These are phyloP conservation scores for Aquilaria malaccensis DNA, from an alignment of 345 rosid species.

Conservation along the genomic window DNA sequence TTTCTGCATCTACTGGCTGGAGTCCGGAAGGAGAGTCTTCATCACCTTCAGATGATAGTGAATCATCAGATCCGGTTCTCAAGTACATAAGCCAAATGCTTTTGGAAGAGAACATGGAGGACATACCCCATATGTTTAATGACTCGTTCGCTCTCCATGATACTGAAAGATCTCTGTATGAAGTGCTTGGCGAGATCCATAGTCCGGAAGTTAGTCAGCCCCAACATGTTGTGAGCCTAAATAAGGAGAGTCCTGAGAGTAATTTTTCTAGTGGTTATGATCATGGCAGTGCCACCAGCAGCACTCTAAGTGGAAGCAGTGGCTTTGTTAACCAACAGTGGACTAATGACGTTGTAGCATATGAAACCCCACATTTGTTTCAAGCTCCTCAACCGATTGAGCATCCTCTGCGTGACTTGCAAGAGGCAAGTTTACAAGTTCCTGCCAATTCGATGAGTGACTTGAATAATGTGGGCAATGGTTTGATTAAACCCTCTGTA, in stretches of 20 bases:
- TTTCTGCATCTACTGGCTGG: slow-evolving; percentile 15
- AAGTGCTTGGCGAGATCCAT: slow-evolving; percentile 29
- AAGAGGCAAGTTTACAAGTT: slow-evolving; percentile 6
- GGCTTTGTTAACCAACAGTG: not conserved
- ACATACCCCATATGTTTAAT: slow-evolving; percentile 44
- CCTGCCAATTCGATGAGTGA: slow-evolving; percentile 17
- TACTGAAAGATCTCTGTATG: slow-evolving; percentile 48
- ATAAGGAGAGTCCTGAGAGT: slow-evolving; percentile 22
- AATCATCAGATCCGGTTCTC: slow-evolving; percentile 39
- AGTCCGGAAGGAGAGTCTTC: slow-evolving; percentile 30
- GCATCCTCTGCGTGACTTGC: slow-evolving; percentile 6
- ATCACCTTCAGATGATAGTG: slow-evolving; percentile 37
- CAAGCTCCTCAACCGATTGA: slow-evolving; percentile 14
- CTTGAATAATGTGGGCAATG: slow-evolving; percentile 8
- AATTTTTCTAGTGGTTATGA: slow-evolving; percentile 23
- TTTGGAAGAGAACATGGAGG: slow-evolving; percentile 57
- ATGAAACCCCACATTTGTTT: not conserved
- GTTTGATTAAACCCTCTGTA: slow-evolving; percentile 24
- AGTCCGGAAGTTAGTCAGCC: slow-evolving; percentile 17
- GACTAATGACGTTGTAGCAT: slow-evolving; percentile 11
- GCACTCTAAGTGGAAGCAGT: slow-evolving; percentile 11
- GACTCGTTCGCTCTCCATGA: slow-evolving; percentile 50
- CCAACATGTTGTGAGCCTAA: slow-evolving; percentile 17
- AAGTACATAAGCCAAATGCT: slow-evolving; percentile 52
- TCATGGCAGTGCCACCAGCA: slow-evolving; percentile 9